Conservation (phyloP, 441 rosid genomes). For the Flueggea neowawraea region DNA sequence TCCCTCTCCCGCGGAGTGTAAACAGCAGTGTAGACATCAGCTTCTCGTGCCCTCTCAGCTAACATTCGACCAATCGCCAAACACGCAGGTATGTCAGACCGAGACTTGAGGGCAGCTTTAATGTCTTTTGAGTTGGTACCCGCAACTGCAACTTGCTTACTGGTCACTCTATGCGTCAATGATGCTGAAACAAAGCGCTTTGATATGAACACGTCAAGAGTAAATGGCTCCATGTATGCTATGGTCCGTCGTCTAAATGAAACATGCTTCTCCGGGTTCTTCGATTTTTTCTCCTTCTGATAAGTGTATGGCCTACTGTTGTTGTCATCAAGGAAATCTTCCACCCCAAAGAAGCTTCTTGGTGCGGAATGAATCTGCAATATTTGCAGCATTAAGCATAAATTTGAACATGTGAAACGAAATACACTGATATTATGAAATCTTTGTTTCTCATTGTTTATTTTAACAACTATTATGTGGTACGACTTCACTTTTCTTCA, state of each 20-base stretch:
- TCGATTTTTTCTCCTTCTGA: conserved; percentile 69
- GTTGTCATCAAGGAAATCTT: conserved; percentile 87
- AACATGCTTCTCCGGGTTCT: conserved; percentile 68
- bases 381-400: background rate
- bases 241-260: conserved; percentile 82
- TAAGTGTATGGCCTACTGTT: conserved; percentile 86
- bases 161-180: conserved; percentile 77
- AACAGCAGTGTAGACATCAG: conserved; percentile 76
- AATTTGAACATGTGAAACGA: background rate
- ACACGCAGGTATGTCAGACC: conserved; percentile 85
- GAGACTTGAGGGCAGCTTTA: conserved; percentile 70
- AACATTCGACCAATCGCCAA: conserved; percentile 68
- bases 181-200: conserved; percentile 93
- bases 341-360: conserved; percentile 94
- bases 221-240: conserved; percentile 94
- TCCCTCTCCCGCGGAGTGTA: conserved; percentile 87
- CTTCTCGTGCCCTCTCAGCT: conserved; percentile 81
- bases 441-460: too few relatives aligned
- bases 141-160: conserved; percentile 89
- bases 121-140: conserved; percentile 93
- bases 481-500: too few relatives aligned
- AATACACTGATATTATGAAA: background rate
- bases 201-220: conserved; percentile 80
- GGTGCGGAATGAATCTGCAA: conserved; percentile 51
- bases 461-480: too few relatives aligned